Evolutionary conservation across 106 monocot genomes (phyloP).

Genomic region (Amphibolis antarctica): DNA sequence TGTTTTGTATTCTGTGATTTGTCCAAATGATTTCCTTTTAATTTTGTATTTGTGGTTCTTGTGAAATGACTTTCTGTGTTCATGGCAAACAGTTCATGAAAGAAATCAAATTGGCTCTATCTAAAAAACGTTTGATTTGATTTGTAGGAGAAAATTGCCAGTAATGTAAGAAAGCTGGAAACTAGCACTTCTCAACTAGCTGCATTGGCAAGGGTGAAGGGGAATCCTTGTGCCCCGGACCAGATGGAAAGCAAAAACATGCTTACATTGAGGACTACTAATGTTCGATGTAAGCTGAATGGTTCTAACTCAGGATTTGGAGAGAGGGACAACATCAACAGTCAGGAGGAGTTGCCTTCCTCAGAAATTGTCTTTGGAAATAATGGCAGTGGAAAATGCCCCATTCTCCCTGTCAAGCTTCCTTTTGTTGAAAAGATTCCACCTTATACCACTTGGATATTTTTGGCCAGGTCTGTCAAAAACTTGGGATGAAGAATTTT

Average conservation of each 20-base stretch:
- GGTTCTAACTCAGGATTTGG: conserved; percentile 25
- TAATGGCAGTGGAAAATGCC: conserved; percentile 29
- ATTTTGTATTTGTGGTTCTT: too few species aligned
- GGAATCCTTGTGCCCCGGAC: conserved; percentile 1
- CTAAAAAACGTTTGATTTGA: not conserved
- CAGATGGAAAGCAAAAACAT: conserved; percentile 18
- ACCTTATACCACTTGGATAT: conserved; percentile 93
- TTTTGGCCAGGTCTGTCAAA: conserved; percentile 60
- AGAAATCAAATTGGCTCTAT: not conserved
- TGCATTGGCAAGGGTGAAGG: conserved; percentile 21
- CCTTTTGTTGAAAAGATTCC: conserved; percentile 76
- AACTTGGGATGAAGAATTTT: not conserved
- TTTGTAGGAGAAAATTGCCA: conserved; percentile 56
- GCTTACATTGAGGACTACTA: conserved; percentile 35
- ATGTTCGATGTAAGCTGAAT: conserved; percentile 21
- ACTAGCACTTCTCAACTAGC: conserved; percentile 26
- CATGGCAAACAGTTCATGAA: not conserved
- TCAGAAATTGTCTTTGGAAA: conserved; percentile 32
- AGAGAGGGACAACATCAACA: conserved; percentile 52
- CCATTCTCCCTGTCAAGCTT: conserved; percentile 48
- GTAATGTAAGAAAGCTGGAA: conserved; percentile 45
- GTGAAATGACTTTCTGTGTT: too few species aligned
- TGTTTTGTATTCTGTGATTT: too few species aligned
- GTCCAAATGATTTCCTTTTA: too few species aligned
- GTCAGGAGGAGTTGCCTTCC: conserved; percentile 53